Conservation (phyloP, 1,284 basidiomycete genomes). For the Melampsora americana region DNA sequence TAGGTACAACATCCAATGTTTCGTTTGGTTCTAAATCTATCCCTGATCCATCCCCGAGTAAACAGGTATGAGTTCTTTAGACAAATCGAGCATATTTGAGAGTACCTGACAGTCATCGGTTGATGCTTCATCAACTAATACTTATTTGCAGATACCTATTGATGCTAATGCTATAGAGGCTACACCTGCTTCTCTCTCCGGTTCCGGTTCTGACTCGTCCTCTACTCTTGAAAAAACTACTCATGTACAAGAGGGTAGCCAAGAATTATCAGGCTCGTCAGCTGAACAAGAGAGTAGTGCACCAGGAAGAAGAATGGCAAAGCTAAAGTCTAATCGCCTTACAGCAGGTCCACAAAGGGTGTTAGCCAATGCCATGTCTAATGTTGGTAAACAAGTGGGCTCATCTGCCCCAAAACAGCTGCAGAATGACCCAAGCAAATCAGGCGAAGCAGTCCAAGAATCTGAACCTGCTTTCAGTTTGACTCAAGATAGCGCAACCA, state of each 20-base stretch:
- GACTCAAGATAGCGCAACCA: not conserved
- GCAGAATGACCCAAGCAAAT: too few species aligned
- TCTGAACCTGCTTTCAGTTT: not conserved
- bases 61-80: too few species aligned
- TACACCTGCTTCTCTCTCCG: not conserved
- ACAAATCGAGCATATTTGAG: too few species aligned
- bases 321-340: not conserved
- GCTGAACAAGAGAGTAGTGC: not conserved
- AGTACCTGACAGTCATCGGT: too few species aligned
- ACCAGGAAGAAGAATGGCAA: not conserved
- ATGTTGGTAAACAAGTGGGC: not conserved
- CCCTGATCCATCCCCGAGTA: too few species aligned
- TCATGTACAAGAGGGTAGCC: not conserved
- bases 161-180: not conserved
- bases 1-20: too few species aligned
- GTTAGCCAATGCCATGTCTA: slow-evolving; percentile 1
- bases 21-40: too few species aligned
- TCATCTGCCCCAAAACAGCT: too few species aligned
- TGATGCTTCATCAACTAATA: too few species aligned
- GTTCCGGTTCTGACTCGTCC: not conserved
- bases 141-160: too few species aligned
- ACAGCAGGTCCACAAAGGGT: not conserved
- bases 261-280: not conserved
- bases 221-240: not conserved
- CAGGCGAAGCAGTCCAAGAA: not conserved